Conservation (phyloP, 352 stramenopile species). For the Phytophthora gonapodyides region DNA sequence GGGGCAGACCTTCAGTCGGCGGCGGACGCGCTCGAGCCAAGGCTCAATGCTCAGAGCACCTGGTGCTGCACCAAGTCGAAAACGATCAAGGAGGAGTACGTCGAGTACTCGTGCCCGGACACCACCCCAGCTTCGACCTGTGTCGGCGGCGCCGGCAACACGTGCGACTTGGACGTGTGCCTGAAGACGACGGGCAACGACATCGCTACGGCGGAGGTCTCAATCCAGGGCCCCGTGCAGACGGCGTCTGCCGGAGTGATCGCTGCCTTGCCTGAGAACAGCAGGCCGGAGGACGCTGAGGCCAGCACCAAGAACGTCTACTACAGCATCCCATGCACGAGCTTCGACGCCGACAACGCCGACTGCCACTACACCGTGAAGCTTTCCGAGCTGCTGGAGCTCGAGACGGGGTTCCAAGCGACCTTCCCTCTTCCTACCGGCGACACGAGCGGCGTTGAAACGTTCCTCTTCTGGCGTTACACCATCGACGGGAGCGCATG, state of each 20-base stretch:
- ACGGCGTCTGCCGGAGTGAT: slow-evolving; percentile 35
- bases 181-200: slow-evolving; percentile 45
- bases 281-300: neutral
- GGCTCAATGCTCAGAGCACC: slow-evolving; percentile 1
- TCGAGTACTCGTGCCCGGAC: slow-evolving; percentile 8
- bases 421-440: neutral
- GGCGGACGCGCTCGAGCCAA: neutral
- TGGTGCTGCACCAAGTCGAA: slow-evolving; percentile 18
- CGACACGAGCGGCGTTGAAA: neutral
- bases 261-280: slow-evolving; percentile 13
- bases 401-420: neutral
- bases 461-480: slow-evolving; percentile 62
- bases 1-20: neutral
- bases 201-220: slow-evolving; percentile 24
- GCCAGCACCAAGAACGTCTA: slow-evolving; percentile 12
- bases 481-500: slow-evolving; percentile 11
- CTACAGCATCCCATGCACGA: slow-evolving; percentile 20
- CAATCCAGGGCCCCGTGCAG: slow-evolving; percentile 28
- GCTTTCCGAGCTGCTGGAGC: slow-evolving; percentile 19
- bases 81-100: slow-evolving; percentile 9
- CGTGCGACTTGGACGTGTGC: slow-evolving; percentile 43
- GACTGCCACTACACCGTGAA: slow-evolving; percentile 21
- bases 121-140: neutral
- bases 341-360: slow-evolving; percentile 2
- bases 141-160: neutral